phyloP scores from a whole-genome alignment of 2,329 filamentous ascomycete genomes.

The Coleophoma eucalyptorum region DNA sequence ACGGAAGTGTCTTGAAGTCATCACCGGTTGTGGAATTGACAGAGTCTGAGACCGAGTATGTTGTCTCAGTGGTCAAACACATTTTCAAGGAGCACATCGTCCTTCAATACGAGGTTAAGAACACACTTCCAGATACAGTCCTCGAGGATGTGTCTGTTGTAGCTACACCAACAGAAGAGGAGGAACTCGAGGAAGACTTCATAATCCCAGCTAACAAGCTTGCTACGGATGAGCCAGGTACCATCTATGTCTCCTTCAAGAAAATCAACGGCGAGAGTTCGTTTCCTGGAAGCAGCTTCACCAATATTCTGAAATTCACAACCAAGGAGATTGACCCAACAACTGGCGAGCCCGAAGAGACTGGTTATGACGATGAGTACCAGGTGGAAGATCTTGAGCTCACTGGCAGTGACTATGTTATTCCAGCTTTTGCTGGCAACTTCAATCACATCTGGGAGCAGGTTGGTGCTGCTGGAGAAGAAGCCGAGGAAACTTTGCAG shows the following conservation, averaged over 20 bases:
- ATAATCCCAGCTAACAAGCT: conserved; percentile 86
- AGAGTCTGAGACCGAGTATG: conserved; percentile 96
- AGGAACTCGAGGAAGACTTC: conserved; percentile 85
- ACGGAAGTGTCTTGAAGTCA: conserved; percentile 89
- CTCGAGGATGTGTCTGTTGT: conserved; percentile 86
- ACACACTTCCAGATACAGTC: conserved; percentile 87
- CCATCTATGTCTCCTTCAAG: conserved; percentile 92
- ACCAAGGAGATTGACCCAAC: conserved; percentile 97
- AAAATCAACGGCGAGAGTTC: conserved; percentile 71
- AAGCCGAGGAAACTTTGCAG: conserved; percentile 87
- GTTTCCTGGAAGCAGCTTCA: conserved; percentile 79
- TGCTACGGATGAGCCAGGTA: conserved; percentile 79
- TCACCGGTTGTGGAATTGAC: conserved; percentile 84
- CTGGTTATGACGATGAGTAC: conserved; percentile 95
- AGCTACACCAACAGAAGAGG: conserved; percentile 75
- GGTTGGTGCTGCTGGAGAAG: conserved; percentile 81
- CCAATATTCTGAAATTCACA: conserved; percentile 93
- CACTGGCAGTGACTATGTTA: conserved; percentile 86
- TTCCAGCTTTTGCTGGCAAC: conserved; percentile 89
- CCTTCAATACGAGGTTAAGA: conserved; percentile 95
- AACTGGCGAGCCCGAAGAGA: conserved; percentile 87
- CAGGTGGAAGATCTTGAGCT: conserved; percentile 93
- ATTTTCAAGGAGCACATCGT: conserved; percentile 97
- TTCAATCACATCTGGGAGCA: conserved; percentile 97
- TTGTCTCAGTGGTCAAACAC: conserved; percentile 91